These are phyloP conservation scores for Debaryomyces sp. DNA, from an alignment of 1,139 yeast genomes.

Conservation along the genomic window DNA sequence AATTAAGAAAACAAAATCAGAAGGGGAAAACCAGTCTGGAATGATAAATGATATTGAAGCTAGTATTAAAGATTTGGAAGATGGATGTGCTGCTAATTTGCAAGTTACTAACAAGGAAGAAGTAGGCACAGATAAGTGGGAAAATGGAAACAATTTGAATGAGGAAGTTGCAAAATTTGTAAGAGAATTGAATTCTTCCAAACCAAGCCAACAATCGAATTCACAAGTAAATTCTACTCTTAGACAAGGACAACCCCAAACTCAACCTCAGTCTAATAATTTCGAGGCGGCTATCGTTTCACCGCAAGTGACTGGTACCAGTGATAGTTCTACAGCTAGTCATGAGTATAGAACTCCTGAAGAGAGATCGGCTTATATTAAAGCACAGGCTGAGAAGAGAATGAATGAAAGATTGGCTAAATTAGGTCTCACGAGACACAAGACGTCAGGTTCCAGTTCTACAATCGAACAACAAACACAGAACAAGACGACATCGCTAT, in stretches of 20 bases:
- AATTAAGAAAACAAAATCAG: constrained; percentile 54
- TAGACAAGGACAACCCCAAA: background rate
- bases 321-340: constrained; percentile 13
- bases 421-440: constrained; percentile 65
- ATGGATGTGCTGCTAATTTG: constrained; percentile 54
- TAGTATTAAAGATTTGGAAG: constrained; percentile 72
- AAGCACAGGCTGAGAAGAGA: constrained; percentile 87
- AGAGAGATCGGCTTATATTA: constrained; percentile 81
- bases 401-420: constrained; percentile 90
- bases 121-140: constrained; percentile 76
- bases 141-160: constrained; percentile 77
- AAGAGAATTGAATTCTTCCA: constrained; percentile 43
- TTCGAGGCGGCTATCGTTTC: constrained; percentile 10
- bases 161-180: constrained; percentile 66
- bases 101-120: constrained; percentile 48
- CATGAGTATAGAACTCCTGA: constrained; percentile 44
- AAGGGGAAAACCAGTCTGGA: constrained; percentile 54
- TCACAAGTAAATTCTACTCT: background rate
- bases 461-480: background rate
- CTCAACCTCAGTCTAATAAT: background rate
- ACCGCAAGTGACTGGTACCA: constrained; percentile 14
- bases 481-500: background rate
- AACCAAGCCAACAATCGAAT: background rate
- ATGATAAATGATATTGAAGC: constrained; percentile 73
- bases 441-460: constrained; percentile 7